A percentile compares a stretch with the other conserved stretches of the same genome.
Conservation (phyloP, 345 rosid genomes). For the Fremontodendron californicum region DNA sequence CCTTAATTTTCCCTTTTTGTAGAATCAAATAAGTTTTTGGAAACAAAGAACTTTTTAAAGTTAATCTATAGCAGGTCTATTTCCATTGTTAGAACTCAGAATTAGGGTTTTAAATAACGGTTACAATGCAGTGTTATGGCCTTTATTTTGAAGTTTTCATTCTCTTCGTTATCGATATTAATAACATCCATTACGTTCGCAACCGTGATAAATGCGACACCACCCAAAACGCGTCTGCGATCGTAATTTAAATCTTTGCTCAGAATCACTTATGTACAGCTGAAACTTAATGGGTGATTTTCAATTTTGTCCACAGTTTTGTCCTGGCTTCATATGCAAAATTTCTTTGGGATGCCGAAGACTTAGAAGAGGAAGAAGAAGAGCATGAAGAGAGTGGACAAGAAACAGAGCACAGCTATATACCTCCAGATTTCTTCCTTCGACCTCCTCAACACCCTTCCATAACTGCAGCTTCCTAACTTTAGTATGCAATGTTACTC, state of each 20-base stretch:
- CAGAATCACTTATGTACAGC: neutral
- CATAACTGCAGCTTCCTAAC: conserved; percentile 19
- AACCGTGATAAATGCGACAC: too few relatives aligned
- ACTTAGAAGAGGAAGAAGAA: conserved; percentile 29
- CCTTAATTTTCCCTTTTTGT: neutral
- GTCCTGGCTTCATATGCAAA: conserved; percentile 69
- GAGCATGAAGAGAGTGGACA: neutral
- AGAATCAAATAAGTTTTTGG: neutral
- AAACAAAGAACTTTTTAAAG: neutral
- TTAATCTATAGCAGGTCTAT: neutral
- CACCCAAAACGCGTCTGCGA: too few relatives aligned
- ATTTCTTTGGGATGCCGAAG: conserved; percentile 73
- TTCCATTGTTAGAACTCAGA: neutral
- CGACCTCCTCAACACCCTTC: conserved; percentile 12
- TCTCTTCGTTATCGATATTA: too few relatives aligned
- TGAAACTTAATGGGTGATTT: neutral
- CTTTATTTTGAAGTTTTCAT: too few relatives aligned
- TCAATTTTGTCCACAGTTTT: conserved; percentile 36
- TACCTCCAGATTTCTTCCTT: conserved; percentile 26
- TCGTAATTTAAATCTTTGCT: too few relatives aligned
- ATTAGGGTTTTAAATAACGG: too few relatives aligned
- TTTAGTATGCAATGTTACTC: too few relatives aligned
- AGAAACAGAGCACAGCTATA: conserved; percentile 3
- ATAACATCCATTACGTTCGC: too few relatives aligned
- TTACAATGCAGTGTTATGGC: too few relatives aligned